Evolutionary conservation across 1,139 yeast species (phyloP).

Genomic region (Scheffersomyces titani): DNA sequence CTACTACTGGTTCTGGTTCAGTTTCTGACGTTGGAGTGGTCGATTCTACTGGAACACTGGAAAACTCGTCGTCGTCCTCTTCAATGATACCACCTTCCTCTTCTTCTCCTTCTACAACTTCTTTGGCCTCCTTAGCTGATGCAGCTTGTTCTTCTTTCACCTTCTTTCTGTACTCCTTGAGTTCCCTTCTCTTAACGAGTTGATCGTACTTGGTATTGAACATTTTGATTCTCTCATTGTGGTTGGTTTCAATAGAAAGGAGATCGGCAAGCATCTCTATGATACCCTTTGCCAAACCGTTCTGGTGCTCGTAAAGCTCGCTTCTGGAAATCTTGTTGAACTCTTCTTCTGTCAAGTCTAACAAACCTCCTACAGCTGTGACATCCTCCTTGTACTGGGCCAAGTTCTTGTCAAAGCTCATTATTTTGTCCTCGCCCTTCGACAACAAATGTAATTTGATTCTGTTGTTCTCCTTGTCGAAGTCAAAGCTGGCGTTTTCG

Average conservation of each 20-base stretch:
- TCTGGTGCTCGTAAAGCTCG: conserved; percentile 35
- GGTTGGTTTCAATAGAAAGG: conserved; percentile 35
- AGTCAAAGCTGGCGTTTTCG: conserved; percentile 45
- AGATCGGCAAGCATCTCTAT: conserved; percentile 36
- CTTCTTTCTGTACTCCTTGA: conserved; percentile 37
- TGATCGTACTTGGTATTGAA: conserved; percentile 37
- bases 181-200: conserved; percentile 35
- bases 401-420: conserved; percentile 35
- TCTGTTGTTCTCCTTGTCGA: conserved; percentile 50
- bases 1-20: conserved; percentile 13
- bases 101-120: conserved; percentile 16
- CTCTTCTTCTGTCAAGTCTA: conserved; percentile 24
- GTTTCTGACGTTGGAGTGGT: conserved; percentile 8
- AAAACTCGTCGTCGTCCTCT: conserved; percentile 5
- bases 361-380: conserved; percentile 26
- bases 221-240: conserved; percentile 38
- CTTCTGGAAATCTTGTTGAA: conserved; percentile 32
- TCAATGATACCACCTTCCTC: conserved; percentile 6
- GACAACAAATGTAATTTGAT: conserved; percentile 31
- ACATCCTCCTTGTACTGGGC: conserved; percentile 36
- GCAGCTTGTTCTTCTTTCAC: conserved; percentile 25
- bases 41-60: conserved; percentile 6
- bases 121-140: conserved; percentile 20
- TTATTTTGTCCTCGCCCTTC: conserved; percentile 38
- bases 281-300: conserved; percentile 33